These are phyloP conservation scores for Ottelia alismoides DNA, from an alignment of 106 monocot genomes.

Conservation along the genomic window DNA sequence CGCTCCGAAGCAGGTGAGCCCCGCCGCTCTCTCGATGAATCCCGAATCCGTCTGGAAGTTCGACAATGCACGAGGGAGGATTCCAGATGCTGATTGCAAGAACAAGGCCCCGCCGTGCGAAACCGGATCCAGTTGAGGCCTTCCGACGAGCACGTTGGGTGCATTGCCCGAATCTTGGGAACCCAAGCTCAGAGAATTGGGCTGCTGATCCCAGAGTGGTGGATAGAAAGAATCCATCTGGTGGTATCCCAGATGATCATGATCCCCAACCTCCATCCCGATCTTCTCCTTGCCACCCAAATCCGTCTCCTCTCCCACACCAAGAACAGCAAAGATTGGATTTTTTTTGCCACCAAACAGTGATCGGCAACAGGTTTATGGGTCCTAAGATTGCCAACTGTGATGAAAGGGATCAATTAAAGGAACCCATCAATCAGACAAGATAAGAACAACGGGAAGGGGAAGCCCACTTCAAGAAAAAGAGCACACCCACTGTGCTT, in stretches of 20 bases:
- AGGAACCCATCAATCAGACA: too few species aligned
- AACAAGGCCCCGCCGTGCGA: constrained; percentile 3
- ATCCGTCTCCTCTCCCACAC: constrained; percentile 31
- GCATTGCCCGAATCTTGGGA: background rate
- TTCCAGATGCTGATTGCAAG: constrained; percentile 1
- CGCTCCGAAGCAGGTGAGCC: constrained; percentile 35
- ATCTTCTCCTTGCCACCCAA: constrained; percentile 27
- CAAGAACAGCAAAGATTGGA: too few species aligned
- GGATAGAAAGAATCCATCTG: constrained; percentile 14
- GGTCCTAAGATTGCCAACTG: too few species aligned
- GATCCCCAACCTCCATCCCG: constrained; percentile 21
- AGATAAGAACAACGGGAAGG: too few species aligned
- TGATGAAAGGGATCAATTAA: too few species aligned
- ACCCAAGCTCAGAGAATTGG: constrained; percentile 1
- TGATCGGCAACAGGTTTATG: too few species aligned
- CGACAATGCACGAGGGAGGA: constrained; percentile 16
- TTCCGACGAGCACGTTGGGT: constrained; percentile 1
- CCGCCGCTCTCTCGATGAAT: constrained; percentile 51
- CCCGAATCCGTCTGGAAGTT: constrained; percentile 29
- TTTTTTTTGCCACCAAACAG: too few species aligned
- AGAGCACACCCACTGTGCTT: too few species aligned
- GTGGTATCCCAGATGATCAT: constrained; percentile 9
- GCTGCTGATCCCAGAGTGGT: constrained; percentile 11
- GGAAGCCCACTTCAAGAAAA: too few species aligned
- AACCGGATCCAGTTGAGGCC: constrained; percentile 4